Evolutionary conservation across 2,329 filamentous ascomycete species (phyloP).

Genomic region (Claviceps arundinis): DNA sequence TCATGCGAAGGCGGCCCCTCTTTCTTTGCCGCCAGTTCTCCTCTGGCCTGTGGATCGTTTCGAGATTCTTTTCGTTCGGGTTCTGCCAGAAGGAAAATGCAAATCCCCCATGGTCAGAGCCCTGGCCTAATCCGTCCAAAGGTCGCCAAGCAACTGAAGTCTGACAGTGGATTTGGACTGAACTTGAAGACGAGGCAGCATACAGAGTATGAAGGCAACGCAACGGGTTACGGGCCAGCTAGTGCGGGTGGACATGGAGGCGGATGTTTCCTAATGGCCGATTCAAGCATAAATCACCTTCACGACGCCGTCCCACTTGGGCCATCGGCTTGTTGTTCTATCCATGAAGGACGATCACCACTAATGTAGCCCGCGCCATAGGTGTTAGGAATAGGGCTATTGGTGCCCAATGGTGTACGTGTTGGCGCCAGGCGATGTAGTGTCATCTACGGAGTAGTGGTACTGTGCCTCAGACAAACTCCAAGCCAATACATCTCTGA

Average conservation of each 20-base stretch:
- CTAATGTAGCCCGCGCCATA: background rate
- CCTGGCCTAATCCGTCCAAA: background rate
- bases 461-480: background rate
- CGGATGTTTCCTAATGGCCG: background rate
- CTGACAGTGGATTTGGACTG: too few species aligned
- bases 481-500: conserved; percentile 1
- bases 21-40: background rate
- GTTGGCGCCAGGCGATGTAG: conserved; percentile 1
- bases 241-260: background rate
- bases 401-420: conserved; percentile 3
- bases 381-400: background rate
- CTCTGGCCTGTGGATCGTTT: background rate
- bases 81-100: background rate
- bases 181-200: background rate
- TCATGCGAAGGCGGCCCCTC: conserved; percentile 5
- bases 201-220: background rate
- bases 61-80: too few species aligned
- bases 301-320: background rate
- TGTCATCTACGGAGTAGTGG: background rate
- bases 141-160: background rate
- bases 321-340: background rate
- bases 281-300: background rate
- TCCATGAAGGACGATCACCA: background rate
- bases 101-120: background rate
- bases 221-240: background rate